Base-by-base conservation (phyloP, 306 rosid genomes). In the Parietaria judaica region DNA sequence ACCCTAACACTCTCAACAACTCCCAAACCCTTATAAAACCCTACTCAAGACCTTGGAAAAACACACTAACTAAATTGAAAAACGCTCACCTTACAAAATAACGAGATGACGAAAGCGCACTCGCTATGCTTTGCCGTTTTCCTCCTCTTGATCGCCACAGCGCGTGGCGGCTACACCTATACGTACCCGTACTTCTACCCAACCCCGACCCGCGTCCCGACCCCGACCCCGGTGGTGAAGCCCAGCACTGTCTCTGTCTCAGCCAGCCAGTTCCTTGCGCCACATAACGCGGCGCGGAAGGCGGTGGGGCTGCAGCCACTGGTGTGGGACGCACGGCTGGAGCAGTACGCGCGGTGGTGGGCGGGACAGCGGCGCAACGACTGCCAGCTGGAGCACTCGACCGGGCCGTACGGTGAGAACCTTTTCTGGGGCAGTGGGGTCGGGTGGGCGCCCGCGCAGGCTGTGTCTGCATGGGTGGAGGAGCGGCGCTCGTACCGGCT, bases 381-480 rank as follows among this genome's bases (percentile, higher is more conserved):
- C 61, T 92, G 98, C 11, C 84, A 74, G 0, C 70, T 92, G 14
- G 56, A 66, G 70, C 98, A 92, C 65, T 92, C 98, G 0, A 71
- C 70, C 1, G 98, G 98, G 14, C 98, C 94, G 0, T 92, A 83
- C 6, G 98, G 98, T 0, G 98, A 92, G 79, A 92, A 88, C 68
- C 85, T 92, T 11, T 92, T 92, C 54, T 92, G 96, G 98, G 98
- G 98, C 0, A 88, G 98, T 6, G 95, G 98, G 11, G 31, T 6
- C 0, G 90, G 69, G 3, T 92, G 98, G 98, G 75, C 69, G 7
- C 85, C 98, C 0, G 79, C 80, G 3, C 82, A 92, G 56, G 98
- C 98, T 0, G 95, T 78, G 7, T 31, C 17, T 0, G 96, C 84
- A 8, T 92, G 98, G 98, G 81, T 80, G 4, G 64, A 67, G 1